Conservation (phyloP, 805 yeast species). For the Wickerhamiella cacticola region DNA sequence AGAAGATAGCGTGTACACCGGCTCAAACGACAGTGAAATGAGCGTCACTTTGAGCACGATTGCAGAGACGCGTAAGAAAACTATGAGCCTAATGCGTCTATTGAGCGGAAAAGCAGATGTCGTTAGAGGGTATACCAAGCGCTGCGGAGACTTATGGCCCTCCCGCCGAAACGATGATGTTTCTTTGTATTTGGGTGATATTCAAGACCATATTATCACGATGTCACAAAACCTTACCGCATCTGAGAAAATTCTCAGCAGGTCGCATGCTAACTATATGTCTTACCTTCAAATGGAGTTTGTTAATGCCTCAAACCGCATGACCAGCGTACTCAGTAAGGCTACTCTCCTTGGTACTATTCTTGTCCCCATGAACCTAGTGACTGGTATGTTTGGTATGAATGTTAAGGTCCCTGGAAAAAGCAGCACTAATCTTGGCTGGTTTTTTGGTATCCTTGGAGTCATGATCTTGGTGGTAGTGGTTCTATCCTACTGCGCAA, state of each 20-base stretch:
- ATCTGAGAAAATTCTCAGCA: constrained; percentile 78
- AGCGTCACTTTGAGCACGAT: constrained; percentile 41
- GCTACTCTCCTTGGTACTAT: constrained; percentile 85
- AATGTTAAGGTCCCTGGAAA: constrained; percentile 76
- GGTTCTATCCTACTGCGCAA: not conserved
- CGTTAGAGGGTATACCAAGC: constrained; percentile 82
- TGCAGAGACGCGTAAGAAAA: constrained; percentile 78
- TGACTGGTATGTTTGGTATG: constrained; percentile 90
- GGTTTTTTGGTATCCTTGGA: constrained; percentile 58
- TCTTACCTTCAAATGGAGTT: constrained; percentile 88
- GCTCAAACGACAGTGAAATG: constrained; percentile 40
- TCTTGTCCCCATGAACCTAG: constrained; percentile 74
- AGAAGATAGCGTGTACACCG: constrained; percentile 69
- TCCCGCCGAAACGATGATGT: constrained; percentile 38
- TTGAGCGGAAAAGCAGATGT: constrained; percentile 89
- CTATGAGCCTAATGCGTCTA: constrained; percentile 81
- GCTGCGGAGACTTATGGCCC: constrained; percentile 44
- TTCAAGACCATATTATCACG: constrained; percentile 88
- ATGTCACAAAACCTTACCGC: constrained; percentile 81
- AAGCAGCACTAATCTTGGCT: constrained; percentile 32
- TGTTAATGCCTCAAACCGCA: constrained; percentile 66
- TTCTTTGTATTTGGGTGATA: constrained; percentile 80
- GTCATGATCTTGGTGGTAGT: constrained; percentile 27
- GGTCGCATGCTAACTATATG: constrained; percentile 79
- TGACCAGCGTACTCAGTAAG: constrained; percentile 72